These are phyloP conservation scores for Coprinopsis marcescibilis DNA, from an alignment of 768 basidiomycete species.

Conservation along the genomic window DNA sequence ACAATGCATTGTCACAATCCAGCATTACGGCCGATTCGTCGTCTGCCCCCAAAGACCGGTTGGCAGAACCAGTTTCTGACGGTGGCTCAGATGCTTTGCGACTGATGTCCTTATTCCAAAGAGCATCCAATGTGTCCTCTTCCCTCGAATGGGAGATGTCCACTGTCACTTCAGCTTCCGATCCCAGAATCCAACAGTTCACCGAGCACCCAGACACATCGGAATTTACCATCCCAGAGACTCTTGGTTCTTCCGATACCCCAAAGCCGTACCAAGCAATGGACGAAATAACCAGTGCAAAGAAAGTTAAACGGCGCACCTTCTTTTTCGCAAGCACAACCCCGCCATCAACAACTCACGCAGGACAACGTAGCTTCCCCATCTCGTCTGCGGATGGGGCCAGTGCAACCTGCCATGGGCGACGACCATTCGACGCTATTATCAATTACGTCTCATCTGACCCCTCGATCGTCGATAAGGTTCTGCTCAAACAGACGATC, in stretches of 20 bases:
- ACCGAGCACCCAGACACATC: constrained; percentile 27
- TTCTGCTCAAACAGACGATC: constrained; percentile 37
- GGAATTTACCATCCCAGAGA: constrained; percentile 27
- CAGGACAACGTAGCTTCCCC: background rate
- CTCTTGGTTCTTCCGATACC: constrained; percentile 11
- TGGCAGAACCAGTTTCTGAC: constrained; percentile 25
- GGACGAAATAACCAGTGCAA: background rate
- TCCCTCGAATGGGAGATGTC: background rate
- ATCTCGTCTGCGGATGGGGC: background rate
- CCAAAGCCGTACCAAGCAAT: constrained; percentile 7
- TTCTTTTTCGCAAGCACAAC: background rate
- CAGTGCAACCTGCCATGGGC: background rate
- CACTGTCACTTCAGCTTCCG: background rate
- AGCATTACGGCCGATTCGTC: constrained; percentile 6
- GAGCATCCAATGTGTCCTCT: constrained; percentile 31
- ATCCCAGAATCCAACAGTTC: constrained; percentile 24
- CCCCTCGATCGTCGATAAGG: constrained; percentile 30
- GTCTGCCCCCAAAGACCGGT: constrained; percentile 29
- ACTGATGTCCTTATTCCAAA: constrained; percentile 35
- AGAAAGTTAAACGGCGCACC: constrained; percentile 5
- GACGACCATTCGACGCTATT: constrained; percentile 34
- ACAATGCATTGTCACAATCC: constrained; percentile 1
- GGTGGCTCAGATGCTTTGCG: constrained; percentile 34
- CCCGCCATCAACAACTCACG: background rate
- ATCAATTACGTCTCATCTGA: constrained; percentile 37